Base-by-base conservation (phyloP, 257 asterid species). In the Petrea volubilis region DNA sequence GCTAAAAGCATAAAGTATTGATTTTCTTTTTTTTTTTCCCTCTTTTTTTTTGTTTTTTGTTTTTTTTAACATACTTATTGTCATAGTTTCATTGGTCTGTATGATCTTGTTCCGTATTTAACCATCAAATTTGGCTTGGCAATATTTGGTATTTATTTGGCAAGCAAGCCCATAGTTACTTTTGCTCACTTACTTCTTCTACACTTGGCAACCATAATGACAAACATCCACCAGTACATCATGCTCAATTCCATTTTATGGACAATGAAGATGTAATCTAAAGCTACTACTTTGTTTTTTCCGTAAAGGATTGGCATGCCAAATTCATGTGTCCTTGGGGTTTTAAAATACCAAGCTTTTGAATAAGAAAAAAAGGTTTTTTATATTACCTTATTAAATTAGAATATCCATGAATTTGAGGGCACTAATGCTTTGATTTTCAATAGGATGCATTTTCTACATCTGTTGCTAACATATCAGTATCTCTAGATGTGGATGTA, bases 401-500 rank as follows among this genome's bases (percentile, higher is more conserved):
- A 40, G 67, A 67, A 58, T 63, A 18, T 29, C n/a, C 7, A 38
- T 15, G 29, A 43, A 40, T 47, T 60, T 72, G 70, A 61, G 73
- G 69, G 36, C 21, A 34, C 33, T 60, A 18, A 8, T 64, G 50
- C 13, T 64, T 31, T 75, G 59, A 65, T 70, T 59, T 25, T 59
- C 43, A 24, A 47, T 62, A 51, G 61, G 70, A 53, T 28, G 34
- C 68, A 49, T 63, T 61, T 57, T 49, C 59, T 44, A 27, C 7
- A 14, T 55, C 51, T 43, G 28, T 53, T 68, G 52, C 76, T 88
- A 28, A 75, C 80, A 59, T 40, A 51, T 72, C 40, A 62, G 74
- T 62, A 63, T 68, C 65, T 81, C 72, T 84, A 94, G 99, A 84
- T 81, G 97, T 77, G 53, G 95, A 94, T 60, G 85, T 89, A 60